phyloP scores from a whole-genome alignment of 139 green algal species.

The Pleodorina starrii region DNA sequence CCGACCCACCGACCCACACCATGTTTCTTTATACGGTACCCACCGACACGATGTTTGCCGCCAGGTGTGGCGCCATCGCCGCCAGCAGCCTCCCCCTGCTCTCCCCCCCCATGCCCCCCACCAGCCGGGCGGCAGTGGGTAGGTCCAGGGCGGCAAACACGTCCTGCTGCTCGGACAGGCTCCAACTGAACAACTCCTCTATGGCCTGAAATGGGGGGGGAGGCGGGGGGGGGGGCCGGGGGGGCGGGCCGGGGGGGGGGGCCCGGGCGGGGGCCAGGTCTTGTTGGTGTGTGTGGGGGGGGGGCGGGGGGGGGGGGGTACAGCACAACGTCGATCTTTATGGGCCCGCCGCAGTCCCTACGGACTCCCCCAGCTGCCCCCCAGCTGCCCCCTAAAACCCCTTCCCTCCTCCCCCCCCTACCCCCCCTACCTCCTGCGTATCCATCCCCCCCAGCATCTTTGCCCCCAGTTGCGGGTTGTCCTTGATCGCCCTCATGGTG shows the following conservation, averaged over 20 bases:
- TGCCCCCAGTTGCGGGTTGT: slow-evolving; percentile 32
- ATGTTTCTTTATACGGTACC: no score
- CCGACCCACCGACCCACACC: no score
- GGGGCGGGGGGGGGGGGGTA: no score
- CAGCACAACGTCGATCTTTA: no score
- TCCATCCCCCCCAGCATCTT: slow-evolving; percentile 46
- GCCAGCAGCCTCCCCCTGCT: slow-evolving; percentile 46
- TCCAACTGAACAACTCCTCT: slow-evolving; percentile 25
- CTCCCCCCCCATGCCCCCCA: slow-evolving; percentile 18
- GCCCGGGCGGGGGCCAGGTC: no score
- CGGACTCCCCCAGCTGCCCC: no score
- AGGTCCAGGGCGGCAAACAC: slow-evolving; percentile 43
- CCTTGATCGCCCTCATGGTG: slow-evolving; percentile 54
- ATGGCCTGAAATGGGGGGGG: slow-evolving; percentile 12
- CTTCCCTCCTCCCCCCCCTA: no score
- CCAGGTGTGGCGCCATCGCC: slow-evolving; percentile 52
- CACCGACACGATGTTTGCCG: slow-evolving; percentile 64
- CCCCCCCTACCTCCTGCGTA: background rate
- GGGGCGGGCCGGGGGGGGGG: no score
- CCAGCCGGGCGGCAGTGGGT: slow-evolving; percentile 43
- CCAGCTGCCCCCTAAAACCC: no score
- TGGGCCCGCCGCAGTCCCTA: no score
- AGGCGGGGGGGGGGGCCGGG: background rate
- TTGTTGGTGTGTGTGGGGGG: no score
- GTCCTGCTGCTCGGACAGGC: slow-evolving; percentile 44